These are phyloP conservation scores for Vitis rotundifolia DNA, from an alignment of 164 flowering plant genomes.

Conservation along the genomic window DNA sequence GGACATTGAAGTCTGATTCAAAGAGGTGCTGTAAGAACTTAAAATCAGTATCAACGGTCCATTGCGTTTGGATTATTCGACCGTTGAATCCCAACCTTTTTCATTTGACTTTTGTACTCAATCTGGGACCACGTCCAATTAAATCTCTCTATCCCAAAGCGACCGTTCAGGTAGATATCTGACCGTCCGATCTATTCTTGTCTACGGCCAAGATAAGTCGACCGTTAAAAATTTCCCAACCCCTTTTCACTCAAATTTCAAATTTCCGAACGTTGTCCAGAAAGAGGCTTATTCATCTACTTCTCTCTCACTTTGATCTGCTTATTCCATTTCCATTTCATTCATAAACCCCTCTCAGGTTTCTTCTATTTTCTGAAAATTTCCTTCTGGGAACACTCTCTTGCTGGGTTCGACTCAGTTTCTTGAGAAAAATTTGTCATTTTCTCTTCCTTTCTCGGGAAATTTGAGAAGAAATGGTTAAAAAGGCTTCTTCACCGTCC, in stretches of 20 bases:
- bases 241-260: constrained; percentile 10
- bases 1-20: neutral
- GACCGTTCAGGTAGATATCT: constrained; percentile 17
- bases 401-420: no score
- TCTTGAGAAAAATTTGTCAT: no score
- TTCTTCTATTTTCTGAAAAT: neutral
- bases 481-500: constrained; percentile 45
- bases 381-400: no score
- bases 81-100: constrained; percentile 19
- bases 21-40: neutral
- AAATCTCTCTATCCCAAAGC: no score
- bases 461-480: constrained; percentile 39
- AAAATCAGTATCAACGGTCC: neutral
- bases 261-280: constrained; percentile 10
- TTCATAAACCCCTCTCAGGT: neutral
- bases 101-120: constrained; percentile 5
- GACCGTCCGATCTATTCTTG: constrained; percentile 20
- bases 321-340: neutral
- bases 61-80: constrained; percentile 11
- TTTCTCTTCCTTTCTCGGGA: neutral
- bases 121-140: neutral
- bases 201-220: constrained; percentile 30
- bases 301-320: neutral
- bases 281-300: neutral
- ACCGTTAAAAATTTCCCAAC: constrained; percentile 25